Evolutionary conservation across 164 flowering plant genomes (phyloP).

Genomic region (Stephania cephalantha): DNA sequence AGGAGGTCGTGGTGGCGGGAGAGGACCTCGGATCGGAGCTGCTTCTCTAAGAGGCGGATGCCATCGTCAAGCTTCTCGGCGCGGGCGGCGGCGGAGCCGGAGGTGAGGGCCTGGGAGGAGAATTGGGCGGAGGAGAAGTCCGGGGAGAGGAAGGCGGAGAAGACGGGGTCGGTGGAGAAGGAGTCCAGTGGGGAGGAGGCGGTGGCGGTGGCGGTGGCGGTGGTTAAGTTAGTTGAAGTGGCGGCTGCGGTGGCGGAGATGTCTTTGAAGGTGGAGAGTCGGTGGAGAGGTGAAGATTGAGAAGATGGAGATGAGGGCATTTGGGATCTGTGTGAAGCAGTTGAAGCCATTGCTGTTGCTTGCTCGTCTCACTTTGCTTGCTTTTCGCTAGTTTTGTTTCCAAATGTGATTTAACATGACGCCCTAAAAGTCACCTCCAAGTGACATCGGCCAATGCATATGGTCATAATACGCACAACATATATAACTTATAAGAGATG

Average conservation of each 20-base stretch:
- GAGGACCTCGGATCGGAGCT: slow-evolving; percentile 79
- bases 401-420: too few species aligned
- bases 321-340: background rate
- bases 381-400: background rate
- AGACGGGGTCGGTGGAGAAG: slow-evolving; percentile 68
- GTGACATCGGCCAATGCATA: too few species aligned
- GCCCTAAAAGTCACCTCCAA: too few species aligned
- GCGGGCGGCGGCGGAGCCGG: slow-evolving; percentile 88
- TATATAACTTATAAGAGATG: too few species aligned
- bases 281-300: slow-evolving; percentile 45
- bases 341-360: background rate
- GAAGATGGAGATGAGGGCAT: background rate
- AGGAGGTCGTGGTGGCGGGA: slow-evolving; percentile 70
- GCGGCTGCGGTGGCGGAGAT: slow-evolving; percentile 26
- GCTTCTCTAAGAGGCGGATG: slow-evolving; percentile 68
- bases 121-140: slow-evolving; percentile 69
- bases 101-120: slow-evolving; percentile 90
- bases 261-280: slow-evolving; percentile 59
- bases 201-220: slow-evolving; percentile 23
- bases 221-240: background rate
- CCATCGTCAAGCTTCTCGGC: slow-evolving; percentile 84
- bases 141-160: slow-evolving; percentile 83
- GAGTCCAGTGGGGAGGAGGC: slow-evolving; percentile 44
- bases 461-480: too few species aligned
- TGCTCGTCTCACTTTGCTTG: background rate